These are phyloP conservation scores for Lactifluus volemus DNA, from an alignment of 768 basidiomycete species.

Conservation along the genomic window DNA sequence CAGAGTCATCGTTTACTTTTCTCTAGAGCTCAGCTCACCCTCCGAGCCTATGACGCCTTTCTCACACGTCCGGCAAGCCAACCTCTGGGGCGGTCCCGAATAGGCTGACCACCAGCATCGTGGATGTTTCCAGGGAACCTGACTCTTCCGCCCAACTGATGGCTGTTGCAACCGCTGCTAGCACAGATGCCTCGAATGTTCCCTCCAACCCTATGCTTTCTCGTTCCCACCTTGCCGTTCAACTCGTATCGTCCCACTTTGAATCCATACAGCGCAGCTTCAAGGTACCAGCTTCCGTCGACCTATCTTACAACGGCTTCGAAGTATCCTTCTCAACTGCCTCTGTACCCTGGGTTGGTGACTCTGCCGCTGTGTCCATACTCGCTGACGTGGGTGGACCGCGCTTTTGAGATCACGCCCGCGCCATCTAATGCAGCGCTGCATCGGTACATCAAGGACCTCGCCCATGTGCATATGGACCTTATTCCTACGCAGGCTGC, in stretches of 20 bases:
- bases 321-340: constrained; percentile 6
- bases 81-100: neutral
- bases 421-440: constrained; percentile 1
- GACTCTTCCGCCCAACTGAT: neutral
- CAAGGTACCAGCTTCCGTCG: constrained; percentile 4
- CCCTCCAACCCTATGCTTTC: neutral
- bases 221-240: neutral
- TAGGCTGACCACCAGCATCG: neutral
- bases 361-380: too few species aligned
- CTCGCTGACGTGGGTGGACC: neutral
- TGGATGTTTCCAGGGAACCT: neutral
- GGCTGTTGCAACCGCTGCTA: neutral
- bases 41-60: constrained; percentile 7
- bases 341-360: neutral
- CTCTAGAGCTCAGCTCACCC: neutral
- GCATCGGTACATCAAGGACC: constrained; percentile 10
- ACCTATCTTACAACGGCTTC: constrained; percentile 11
- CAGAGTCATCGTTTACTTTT: too few species aligned
- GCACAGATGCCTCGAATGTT: neutral
- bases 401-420: constrained; percentile 1
- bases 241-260: constrained; percentile 11
- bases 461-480: constrained; percentile 6
- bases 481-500: neutral
- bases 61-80: neutral
- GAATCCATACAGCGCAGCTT: constrained; percentile 4